Evolutionary conservation across 331 rosid genomes (phyloP), one percentile per base, ranked within the genome.

Genomic region (Rhamnella rubrinervis): DNA sequence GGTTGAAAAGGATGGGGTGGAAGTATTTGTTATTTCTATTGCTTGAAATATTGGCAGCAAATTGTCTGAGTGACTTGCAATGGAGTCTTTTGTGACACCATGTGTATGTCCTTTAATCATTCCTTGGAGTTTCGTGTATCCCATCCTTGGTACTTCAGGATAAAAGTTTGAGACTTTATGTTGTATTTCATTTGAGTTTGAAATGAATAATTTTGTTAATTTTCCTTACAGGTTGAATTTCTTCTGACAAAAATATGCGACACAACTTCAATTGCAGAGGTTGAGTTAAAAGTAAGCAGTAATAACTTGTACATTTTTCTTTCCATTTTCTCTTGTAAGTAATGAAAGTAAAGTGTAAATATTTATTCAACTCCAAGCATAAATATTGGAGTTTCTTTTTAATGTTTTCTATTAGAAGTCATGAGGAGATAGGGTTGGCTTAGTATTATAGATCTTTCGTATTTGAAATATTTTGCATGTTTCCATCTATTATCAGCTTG

Each of bases 241-340:
- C 74, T 93, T 61, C 81, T 93, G 71, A 76, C 83, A 40, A 77
- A 76, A 72, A 20, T 93, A 71, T 93, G 98, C 39, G 92, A 90
- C 59, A 70, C 98, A 49, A 72, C 82, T 65, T 86, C 97, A 69
- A 61, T 93, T 61, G 84, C 67, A 38, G 97, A 90, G 78, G 51
- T 93, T 31, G 84, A 93, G 40, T 31, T 93, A 74, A 93, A 84
- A 75, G 98, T 93, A 88, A 67, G 93, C 63, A 20, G 55, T 47
- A 16, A 31, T 55, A 28, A 23, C 28, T 9, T 9, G 16, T 44
- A 44, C 14, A 41, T 41, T 41, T 2, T 65, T 66, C 2, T 3
- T 21, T 55, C 18, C 62, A 13, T 28, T 49, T 13, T 20, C 61
- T n/a, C 15, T 41, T 28, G 16, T 35, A 21, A 23, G 21, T 51